Percentiles rank a stretch among this genome's conserved stretches.
These are phyloP conservation scores for Umbelopsis isabellina DNA, from an alignment of 192 early-diverging fungal species.

Conservation along the genomic window DNA sequence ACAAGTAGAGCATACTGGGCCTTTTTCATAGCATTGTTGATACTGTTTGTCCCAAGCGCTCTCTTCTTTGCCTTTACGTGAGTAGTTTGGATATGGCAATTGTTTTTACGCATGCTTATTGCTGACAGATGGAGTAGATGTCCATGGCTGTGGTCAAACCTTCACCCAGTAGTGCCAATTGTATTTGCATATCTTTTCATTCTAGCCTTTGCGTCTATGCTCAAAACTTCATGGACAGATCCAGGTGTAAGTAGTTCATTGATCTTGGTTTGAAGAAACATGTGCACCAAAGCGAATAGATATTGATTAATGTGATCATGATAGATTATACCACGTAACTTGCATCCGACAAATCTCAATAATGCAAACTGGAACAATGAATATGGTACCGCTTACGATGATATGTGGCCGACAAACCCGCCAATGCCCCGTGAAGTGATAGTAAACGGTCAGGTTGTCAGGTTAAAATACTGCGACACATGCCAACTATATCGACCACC, in stretches of 20 bases:
- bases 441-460: conserved; percentile 62
- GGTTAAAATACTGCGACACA: conserved; percentile 89
- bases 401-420: conserved; percentile 44
- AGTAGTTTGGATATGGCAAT: conserved; percentile 6
- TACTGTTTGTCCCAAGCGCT: conserved; percentile 60
- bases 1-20: conserved; percentile 67
- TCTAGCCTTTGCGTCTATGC: conserved; percentile 66
- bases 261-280: background rate
- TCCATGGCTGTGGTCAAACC: conserved; percentile 64
- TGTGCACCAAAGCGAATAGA: background rate
- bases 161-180: conserved; percentile 65
- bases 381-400: conserved; percentile 16
- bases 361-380: background rate
- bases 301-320: background rate
- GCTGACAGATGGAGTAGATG: conserved; percentile 46
- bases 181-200: conserved; percentile 69
- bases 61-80: conserved; percentile 65
- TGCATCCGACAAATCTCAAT: conserved; percentile 53
- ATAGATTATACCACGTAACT: conserved; percentile 68
- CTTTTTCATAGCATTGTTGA: conserved; percentile 59
- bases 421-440: conserved; percentile 58
- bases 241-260: conserved; percentile 53
- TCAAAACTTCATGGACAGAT: conserved; percentile 77
- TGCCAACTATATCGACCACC: conserved; percentile 90
- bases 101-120: background rate